phyloP scores from a whole-genome alignment of 805 yeast species.

The Schwanniomyces pseudopolymorphus region DNA sequence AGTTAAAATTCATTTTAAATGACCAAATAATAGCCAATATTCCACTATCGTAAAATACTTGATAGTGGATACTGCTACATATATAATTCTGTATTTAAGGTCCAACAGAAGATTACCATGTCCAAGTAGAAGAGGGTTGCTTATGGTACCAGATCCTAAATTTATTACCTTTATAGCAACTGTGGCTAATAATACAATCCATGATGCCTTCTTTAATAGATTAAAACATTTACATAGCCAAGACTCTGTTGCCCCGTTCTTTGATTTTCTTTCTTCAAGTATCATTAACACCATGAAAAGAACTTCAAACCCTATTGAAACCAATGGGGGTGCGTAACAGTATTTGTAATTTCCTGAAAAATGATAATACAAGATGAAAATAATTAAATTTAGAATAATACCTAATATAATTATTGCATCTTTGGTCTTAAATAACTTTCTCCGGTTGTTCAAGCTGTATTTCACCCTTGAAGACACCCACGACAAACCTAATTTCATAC shows the following conservation, averaged over 20 bases:
- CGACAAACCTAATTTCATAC: too few relatives aligned
- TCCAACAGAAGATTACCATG: not conserved
- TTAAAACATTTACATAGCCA: not conserved
- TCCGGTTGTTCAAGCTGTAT: not conserved
- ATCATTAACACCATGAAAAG: not conserved
- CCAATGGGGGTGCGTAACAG: not conserved
- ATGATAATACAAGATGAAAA: not conserved
- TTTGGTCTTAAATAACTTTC: not conserved
- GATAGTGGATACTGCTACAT: not conserved
- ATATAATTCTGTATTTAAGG: not conserved
- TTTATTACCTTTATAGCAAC: not conserved
- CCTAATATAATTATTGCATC: not conserved
- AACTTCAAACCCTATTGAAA: not conserved
- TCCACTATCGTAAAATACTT: conserved; percentile 1
- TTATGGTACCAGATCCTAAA: conserved; percentile 4
- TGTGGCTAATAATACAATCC: not conserved
- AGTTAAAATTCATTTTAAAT: not conserved
- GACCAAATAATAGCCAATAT: not conserved
- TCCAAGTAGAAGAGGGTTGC: conserved; percentile 1
- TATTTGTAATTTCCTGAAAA: not conserved
- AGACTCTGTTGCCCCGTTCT: too few relatives aligned
- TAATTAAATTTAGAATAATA: not conserved
- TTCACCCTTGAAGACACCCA: not conserved
- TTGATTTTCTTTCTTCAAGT: not conserved
- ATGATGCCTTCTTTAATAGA: not conserved